Evolutionary conservation across 2,329 filamentous ascomycete species (phyloP), one percentile per base, ranked within the genome.

Genomic region (Aureobasidium sp.): DNA sequence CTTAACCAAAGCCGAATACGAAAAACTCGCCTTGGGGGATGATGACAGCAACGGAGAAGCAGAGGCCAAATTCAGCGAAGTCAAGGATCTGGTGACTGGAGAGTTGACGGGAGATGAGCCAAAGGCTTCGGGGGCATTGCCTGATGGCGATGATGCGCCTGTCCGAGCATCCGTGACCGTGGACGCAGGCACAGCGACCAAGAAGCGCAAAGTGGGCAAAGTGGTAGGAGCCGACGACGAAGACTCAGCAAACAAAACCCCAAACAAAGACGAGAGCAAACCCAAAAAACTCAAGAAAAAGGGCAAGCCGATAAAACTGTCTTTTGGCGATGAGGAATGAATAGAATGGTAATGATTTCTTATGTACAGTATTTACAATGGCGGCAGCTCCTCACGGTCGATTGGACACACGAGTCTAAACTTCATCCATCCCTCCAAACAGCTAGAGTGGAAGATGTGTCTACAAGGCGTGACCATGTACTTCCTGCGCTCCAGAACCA

Each of bases 401-500:
- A 96, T 97, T 0, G 94, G 94, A 76, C 94, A 99, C 77, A 96
- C 91, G 70, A 99, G 76, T 63, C 93, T 79, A 73, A 95, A 91
- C 71, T 90, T 84, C 89, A 99, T 94, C 94, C 94, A 97, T 42
- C 91, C 91, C 76, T 97, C 93, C 67, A 99, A 77, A 74, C 94
- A 99, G 36, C 82, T 80, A 62, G 87, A 94, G 72, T 99, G 94
- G 73, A 99, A 99, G 53, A 97, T 91, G 77, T 99, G 94, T 61
- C 92, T 81, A 74, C 94, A 99, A 52, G 94, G 94, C 62, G 94
- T 99, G 25, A 97, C 90, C 94, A 99, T 99, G 76, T 97, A 97
- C 68, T 84, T 81, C 55, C 92, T 84, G 64, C 93, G 81, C 36
- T 89, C 89, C 67, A 97, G 80, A 61, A 96, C 84, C 34, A 87